Evolutionary conservation across 768 basidiomycete genomes (phyloP).

Genomic region (Leccinellum albellum): DNA sequence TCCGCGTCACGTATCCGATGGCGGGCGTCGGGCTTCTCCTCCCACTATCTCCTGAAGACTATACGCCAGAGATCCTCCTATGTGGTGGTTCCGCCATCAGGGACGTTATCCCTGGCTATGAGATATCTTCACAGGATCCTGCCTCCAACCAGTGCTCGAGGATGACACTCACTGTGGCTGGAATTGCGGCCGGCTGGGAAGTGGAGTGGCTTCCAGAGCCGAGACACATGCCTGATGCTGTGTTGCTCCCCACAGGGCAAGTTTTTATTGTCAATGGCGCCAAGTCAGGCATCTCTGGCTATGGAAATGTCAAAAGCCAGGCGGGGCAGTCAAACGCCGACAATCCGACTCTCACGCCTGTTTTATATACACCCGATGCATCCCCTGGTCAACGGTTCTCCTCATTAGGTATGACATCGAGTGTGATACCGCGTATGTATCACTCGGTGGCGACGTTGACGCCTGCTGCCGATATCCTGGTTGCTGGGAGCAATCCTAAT

Average conservation of each 20-base stretch:
- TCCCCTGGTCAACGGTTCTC: conserved; percentile 57
- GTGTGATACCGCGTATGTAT: conserved; percentile 70
- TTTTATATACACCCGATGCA: conserved; percentile 63
- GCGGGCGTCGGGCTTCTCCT: conserved; percentile 71
- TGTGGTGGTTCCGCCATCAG: conserved; percentile 73
- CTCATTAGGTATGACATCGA: conserved; percentile 53
- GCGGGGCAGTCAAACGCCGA: conserved; percentile 78
- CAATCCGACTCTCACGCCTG: conserved; percentile 62
- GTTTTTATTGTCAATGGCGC: conserved; percentile 77
- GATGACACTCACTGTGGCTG: conserved; percentile 58
- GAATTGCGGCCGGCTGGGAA: conserved; percentile 68
- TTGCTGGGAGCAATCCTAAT: conserved; percentile 83
- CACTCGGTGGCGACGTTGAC: conserved; percentile 82
- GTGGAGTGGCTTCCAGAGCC: conserved; percentile 72
- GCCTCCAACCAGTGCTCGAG: conserved; percentile 74
- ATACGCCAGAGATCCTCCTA: conserved; percentile 64
- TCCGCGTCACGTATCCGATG: conserved; percentile 84
- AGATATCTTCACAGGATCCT: conserved; percentile 67
- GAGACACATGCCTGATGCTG: conserved; percentile 76
- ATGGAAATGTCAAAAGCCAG: conserved; percentile 66
- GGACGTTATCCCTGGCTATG: conserved; percentile 54
- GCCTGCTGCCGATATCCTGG: conserved; percentile 67
- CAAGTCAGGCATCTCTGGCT: conserved; percentile 68
- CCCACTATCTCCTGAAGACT: conserved; percentile 63
- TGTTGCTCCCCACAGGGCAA: conserved; percentile 73